Evolutionary conservation across 306 rosid genomes (phyloP), one percentile per base, ranked within the genome.

Genomic region (Heteromeles arbutifolia): DNA sequence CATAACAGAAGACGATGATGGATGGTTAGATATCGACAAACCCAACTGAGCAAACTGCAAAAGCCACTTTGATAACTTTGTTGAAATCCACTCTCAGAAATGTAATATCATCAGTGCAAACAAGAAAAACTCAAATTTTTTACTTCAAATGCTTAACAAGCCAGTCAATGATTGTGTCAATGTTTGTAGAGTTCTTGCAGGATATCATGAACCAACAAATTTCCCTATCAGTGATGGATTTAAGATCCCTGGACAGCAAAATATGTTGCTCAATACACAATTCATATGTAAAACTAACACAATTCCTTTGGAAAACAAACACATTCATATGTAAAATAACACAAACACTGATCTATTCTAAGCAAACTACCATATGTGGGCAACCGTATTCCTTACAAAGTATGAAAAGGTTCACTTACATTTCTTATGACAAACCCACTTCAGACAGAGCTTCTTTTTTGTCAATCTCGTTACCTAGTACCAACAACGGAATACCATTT

Each of bases 201-300:
- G 97, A 89, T 72, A 88, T 83, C 91, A 91, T 86, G 86, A 67
- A 88, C 86, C 92, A 93, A 75, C 91, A 85, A 74, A 91, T 89
- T 78, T 93, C 91, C 77, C 87, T 81, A 52, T 81, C 85, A 10
- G 74, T 76, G 68, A 93, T 77, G 45, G 88, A 87, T 84, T 86
- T 86, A 22, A 93, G 85, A 31, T 59, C 92, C 86, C 92, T 86
- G 88, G 82, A 84, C 44, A 44, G 26, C 61, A 44, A 79, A 82
- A 72, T 45, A 25, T 8, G 53, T 29, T 50, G 21, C 4, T 78
- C 63, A 72, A 73, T 7, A 81, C 31, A 25, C 22, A 2, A 15
- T 76, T 29, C 67, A 24, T 26, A 5, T 18, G 39, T n/a, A 3
- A 50, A 15, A 29, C 31, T 10, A 63, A 63, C 18, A 32, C 1